phyloP scores from a whole-genome alignment of 202 grass and related monocot species.

The Elaeis oleifera region DNA sequence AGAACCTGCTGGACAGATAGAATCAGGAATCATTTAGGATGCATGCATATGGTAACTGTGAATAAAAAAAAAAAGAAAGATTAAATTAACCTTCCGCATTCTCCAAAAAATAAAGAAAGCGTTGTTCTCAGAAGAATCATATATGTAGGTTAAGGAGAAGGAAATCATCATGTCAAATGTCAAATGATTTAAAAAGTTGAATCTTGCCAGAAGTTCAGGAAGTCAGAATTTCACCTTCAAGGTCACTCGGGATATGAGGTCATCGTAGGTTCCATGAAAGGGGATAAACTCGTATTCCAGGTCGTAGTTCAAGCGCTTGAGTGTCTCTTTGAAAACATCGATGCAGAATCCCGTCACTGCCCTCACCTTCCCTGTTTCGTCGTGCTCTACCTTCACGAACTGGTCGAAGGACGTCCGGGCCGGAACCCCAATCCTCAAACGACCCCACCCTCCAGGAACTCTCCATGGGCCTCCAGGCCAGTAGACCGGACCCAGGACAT shows the following conservation, averaged over 20 bases:
- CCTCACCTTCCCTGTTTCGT: background rate
- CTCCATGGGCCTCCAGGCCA: slow-evolving; percentile 18
- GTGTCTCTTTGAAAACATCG: background rate
- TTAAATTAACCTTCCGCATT: too few relatives aligned
- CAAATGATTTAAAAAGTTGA: too few relatives aligned
- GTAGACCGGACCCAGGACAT: background rate
- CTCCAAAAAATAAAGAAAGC: too few relatives aligned
- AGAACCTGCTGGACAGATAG: too few relatives aligned
- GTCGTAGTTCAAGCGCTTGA: background rate
- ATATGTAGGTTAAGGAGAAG: too few relatives aligned
- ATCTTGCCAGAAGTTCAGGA: too few relatives aligned
- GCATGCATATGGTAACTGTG: too few relatives aligned
- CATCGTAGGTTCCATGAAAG: background rate
- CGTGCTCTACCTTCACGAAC: slow-evolving; percentile 24
- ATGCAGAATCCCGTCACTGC: background rate
- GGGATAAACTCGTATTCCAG: background rate
- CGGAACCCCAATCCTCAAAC: slow-evolving; percentile 24
- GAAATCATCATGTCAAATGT: too few relatives aligned
- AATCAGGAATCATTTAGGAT: too few relatives aligned
- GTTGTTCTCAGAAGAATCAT: too few relatives aligned
- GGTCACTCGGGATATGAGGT: background rate
- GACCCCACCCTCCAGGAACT: slow-evolving; percentile 17
- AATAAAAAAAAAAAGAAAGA: too few relatives aligned
- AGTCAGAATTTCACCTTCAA: background rate
- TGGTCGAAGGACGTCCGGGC: background rate